phyloP scores from a whole-genome alignment of 176 grass and related monocot species.

The Phoenix dactylifera region DNA sequence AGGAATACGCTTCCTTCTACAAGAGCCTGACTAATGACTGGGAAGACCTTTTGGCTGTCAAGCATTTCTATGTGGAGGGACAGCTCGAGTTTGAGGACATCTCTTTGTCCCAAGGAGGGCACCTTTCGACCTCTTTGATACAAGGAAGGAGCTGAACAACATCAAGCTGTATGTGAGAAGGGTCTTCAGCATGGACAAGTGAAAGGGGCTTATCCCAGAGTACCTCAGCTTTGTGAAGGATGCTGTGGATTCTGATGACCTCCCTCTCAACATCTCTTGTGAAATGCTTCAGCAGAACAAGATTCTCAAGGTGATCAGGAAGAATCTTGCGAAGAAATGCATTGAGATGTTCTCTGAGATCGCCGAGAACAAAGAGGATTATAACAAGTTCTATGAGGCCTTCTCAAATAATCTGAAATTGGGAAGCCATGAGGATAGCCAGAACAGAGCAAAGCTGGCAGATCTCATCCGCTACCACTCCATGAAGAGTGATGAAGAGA shows the following conservation, averaged over 20 bases:
- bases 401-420: slow-evolving; percentile 64
- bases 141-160: slow-evolving; percentile 53
- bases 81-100: slow-evolving; percentile 57
- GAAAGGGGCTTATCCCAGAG: slow-evolving; percentile 54
- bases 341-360: slow-evolving; percentile 61
- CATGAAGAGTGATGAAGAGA: slow-evolving; percentile 41
- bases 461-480: slow-evolving; percentile 44
- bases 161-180: slow-evolving; percentile 39
- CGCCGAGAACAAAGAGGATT: slow-evolving; percentile 42
- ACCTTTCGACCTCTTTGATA: slow-evolving; percentile 47
- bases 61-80: slow-evolving; percentile 52
- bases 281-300: slow-evolving; percentile 59
- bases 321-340: slow-evolving; percentile 43
- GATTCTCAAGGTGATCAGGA: slow-evolving; percentile 54
- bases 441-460: slow-evolving; percentile 48
- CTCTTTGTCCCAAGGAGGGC: slow-evolving; percentile 49
- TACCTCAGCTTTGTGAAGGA: slow-evolving; percentile 49
- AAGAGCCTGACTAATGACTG: slow-evolving; percentile 53
- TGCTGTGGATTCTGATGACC: slow-evolving; percentile 54
- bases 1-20: slow-evolving; percentile 76
- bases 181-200: slow-evolving; percentile 71
- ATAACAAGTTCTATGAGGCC: slow-evolving; percentile 54
- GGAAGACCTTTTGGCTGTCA: slow-evolving; percentile 53
- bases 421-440: slow-evolving; percentile 42
- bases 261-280: slow-evolving; percentile 43